These are phyloP conservation scores for Podospora pseudopauciseta DNA, from an alignment of 495 filamentous ascomycete species.

Conservation along the genomic window DNA sequence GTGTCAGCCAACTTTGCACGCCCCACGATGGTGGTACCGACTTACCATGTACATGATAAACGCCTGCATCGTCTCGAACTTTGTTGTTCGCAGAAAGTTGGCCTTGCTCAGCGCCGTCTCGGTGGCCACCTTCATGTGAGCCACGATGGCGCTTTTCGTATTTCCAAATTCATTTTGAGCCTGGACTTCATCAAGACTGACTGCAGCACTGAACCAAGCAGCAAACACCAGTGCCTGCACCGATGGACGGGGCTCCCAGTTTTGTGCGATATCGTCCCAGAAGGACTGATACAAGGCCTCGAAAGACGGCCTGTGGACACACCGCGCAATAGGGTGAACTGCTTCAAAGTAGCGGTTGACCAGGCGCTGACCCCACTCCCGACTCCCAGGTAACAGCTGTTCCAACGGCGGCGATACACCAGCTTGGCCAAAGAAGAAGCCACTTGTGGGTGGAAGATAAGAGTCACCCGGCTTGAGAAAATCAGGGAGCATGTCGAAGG, in stretches of 20 bases:
- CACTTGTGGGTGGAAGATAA: slow-evolving; percentile 58
- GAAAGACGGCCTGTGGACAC: slow-evolving; percentile 62
- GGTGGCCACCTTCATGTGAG: slow-evolving; percentile 58
- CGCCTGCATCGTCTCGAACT: slow-evolving; percentile 66
- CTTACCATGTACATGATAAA: slow-evolving; percentile 70
- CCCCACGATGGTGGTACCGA: slow-evolving; percentile 6
- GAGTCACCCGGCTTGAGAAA: slow-evolving; percentile 50
- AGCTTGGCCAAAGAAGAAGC: slow-evolving; percentile 61
- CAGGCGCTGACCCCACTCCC: slow-evolving; percentile 50
- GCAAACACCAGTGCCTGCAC: slow-evolving; percentile 64
- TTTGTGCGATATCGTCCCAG: slow-evolving; percentile 54
- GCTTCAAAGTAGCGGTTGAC: slow-evolving; percentile 60
- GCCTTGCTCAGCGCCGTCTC: slow-evolving; percentile 63
- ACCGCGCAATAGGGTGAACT: slow-evolving; percentile 63
- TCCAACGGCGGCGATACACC: slow-evolving; percentile 47
- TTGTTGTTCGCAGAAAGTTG: slow-evolving; percentile 65
- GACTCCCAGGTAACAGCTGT: slow-evolving; percentile 51
- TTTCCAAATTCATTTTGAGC: slow-evolving; percentile 49
- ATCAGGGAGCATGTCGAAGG: slow-evolving; percentile 32
- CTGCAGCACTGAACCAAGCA: slow-evolving; percentile 61
- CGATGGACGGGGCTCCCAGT: slow-evolving; percentile 58
- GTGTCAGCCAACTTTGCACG: slow-evolving; percentile 17
- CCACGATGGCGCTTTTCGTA: slow-evolving; percentile 49
- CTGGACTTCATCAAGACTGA: slow-evolving; percentile 57
- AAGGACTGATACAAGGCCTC: slow-evolving; percentile 58